phyloP scores from a whole-genome alignment of 441 rosid species.

The Gossypium schwendimanii region DNA sequence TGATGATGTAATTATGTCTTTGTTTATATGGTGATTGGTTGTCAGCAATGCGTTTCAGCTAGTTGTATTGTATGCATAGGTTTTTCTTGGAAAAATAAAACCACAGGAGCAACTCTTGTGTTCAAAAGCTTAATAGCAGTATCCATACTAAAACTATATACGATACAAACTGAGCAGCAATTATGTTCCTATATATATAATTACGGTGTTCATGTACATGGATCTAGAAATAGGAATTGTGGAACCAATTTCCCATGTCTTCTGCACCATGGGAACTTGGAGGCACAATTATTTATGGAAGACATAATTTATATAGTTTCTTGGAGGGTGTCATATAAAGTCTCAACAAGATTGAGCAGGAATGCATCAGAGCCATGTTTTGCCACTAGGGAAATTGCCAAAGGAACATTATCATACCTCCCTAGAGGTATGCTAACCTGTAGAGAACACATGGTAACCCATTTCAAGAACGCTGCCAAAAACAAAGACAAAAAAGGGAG shows the following conservation, averaged over 20 bases:
- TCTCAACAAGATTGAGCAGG: conserved; percentile 66
- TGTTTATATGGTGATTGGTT: neutral
- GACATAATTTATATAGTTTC: conserved; percentile 17
- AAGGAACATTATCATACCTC: conserved; percentile 48
- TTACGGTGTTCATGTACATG: neutral
- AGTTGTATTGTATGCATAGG: neutral
- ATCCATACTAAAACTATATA: neutral
- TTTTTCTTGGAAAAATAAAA: neutral
- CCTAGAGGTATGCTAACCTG: conserved; percentile 82
- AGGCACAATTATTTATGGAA: neutral
- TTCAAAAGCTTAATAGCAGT: neutral
- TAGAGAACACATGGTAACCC: neutral
- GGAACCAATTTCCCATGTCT: conserved; percentile 1
- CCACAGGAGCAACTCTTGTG: neutral
- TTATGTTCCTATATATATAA: neutral
- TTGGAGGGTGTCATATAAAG: conserved; percentile 32
- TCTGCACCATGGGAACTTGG: neutral
- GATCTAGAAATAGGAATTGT: neutral
- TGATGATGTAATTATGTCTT: neutral
- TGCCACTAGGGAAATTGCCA: conserved; percentile 62
- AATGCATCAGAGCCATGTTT: conserved; percentile 73
- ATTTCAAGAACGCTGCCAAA: neutral
- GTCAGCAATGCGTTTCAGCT: neutral
- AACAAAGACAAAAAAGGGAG: neutral
- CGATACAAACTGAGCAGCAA: neutral